Percentiles rank a stretch among this genome's conserved stretches.
phyloP scores from a whole-genome alignment of 257 asterid genomes.

The Solanum pinnatisectum region DNA sequence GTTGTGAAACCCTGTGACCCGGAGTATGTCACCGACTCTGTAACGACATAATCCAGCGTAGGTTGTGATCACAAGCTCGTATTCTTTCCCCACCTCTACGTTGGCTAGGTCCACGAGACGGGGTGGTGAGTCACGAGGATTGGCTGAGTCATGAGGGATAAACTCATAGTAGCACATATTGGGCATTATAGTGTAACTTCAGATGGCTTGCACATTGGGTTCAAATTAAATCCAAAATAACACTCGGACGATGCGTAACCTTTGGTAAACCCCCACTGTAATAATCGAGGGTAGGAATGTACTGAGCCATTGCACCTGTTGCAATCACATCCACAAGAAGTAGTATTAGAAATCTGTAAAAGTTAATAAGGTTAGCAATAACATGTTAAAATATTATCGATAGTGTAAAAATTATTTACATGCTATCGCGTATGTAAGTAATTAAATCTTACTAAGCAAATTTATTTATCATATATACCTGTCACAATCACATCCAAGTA shows the following conservation, averaged over 20 bases:
- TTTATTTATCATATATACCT: too few species aligned
- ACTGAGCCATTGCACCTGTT: too few species aligned
- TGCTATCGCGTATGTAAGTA: neutral
- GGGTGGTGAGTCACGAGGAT: too few species aligned
- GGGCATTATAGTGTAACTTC: constrained; percentile 78
- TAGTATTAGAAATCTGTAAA: neutral
- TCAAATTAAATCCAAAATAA: constrained; percentile 57
- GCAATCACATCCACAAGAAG: too few species aligned
- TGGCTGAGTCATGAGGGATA: constrained; percentile 41
- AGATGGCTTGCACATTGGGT: constrained; percentile 50
- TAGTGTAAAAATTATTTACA: too few species aligned
- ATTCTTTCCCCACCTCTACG: constrained; percentile 54
- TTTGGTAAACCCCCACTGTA: too few species aligned
- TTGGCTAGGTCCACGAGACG: constrained; percentile 44
- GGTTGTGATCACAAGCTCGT: constrained; percentile 65
- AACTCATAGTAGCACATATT: constrained; percentile 86
- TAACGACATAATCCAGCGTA: constrained; percentile 64
- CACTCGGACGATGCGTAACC: too few species aligned
- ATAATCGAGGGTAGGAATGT: too few species aligned
- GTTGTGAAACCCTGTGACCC: constrained; percentile 51
- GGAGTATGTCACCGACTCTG: constrained; percentile 71
- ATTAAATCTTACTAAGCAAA: too few species aligned
- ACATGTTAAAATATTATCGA: too few species aligned
- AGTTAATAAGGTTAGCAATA: neutral
- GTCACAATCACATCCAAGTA: constrained; percentile 25